Conservation (phyloP, 441 rosid genomes). For the Erysimum cheiri region DNA sequence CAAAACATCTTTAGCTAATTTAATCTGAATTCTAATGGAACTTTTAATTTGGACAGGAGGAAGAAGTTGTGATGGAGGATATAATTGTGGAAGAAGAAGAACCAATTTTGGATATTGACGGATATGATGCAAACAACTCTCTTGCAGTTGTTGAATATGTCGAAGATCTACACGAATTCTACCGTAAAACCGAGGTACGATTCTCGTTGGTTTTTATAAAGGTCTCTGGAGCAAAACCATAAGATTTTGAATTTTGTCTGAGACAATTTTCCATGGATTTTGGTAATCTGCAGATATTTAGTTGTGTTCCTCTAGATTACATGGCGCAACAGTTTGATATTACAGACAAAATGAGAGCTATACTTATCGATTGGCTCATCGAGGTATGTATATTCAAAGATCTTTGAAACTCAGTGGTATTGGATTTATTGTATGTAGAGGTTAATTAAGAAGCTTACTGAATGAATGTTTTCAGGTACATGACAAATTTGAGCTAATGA, state of each 20-base stretch:
- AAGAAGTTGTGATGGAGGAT: slow-evolving; percentile 85
- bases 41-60: slow-evolving; percentile 55
- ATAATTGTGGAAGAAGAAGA: slow-evolving; percentile 44
- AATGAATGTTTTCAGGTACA: slow-evolving; percentile 66
- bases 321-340: slow-evolving; percentile 80
- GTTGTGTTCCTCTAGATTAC: slow-evolving; percentile 65
- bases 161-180: slow-evolving; percentile 67
- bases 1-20: not conserved
- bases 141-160: slow-evolving; percentile 86
- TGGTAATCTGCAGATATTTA: slow-evolving; percentile 55
- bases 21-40: not conserved
- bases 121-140: slow-evolving; percentile 66
- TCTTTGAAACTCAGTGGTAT: not conserved
- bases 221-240: not conserved
- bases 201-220: not conserved
- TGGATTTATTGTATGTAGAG: not conserved
- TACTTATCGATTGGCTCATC: slow-evolving; percentile 93
- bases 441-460: not conserved
- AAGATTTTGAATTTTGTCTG: slow-evolving; percentile 5
- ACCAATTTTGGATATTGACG: slow-evolving; percentile 69
- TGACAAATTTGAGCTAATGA: slow-evolving; percentile 89
- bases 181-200: slow-evolving; percentile 73
- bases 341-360: slow-evolving; percentile 92
- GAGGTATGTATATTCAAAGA: slow-evolving; percentile 73
- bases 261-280: not conserved